Conservation (phyloP, 2,329 filamentous ascomycete species). For the Ophiobolus disseminans region DNA sequence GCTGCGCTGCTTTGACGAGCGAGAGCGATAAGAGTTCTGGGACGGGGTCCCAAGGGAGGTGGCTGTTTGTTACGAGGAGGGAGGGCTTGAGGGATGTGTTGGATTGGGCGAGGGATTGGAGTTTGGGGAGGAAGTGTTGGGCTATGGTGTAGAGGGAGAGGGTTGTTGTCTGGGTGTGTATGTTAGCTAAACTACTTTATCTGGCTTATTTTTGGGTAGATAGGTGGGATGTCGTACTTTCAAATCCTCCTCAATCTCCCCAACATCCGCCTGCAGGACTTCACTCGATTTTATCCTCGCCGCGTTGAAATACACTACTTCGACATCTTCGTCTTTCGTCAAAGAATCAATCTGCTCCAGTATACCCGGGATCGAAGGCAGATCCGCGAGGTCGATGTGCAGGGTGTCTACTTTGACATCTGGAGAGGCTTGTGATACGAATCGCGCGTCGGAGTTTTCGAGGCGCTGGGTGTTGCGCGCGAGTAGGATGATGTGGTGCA, state of each 20-base stretch:
- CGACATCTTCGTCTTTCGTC: constrained; percentile 46
- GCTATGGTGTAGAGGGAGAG: constrained; percentile 58
- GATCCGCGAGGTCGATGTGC: constrained; percentile 54
- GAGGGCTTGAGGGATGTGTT: constrained; percentile 50
- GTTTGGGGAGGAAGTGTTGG: constrained; percentile 56
- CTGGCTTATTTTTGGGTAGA: neutral
- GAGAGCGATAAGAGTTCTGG: constrained; percentile 59
- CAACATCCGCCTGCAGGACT: constrained; percentile 52
- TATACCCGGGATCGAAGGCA: constrained; percentile 45
- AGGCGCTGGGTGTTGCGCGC: constrained; percentile 54
- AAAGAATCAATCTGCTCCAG: constrained; percentile 52
- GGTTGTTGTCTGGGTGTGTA: constrained; percentile 51
- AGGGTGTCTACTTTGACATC: constrained; percentile 53
- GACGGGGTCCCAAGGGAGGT: constrained; percentile 57
- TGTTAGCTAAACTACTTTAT: neutral
- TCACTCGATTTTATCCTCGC: constrained; percentile 55
- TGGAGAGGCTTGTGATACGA: constrained; percentile 37
- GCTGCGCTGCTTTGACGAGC: constrained; percentile 60
- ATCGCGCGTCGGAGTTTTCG: constrained; percentile 42
- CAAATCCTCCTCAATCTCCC: constrained; percentile 59
- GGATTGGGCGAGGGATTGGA: constrained; percentile 40
- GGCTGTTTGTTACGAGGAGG: constrained; percentile 58
- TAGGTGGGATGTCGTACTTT: constrained; percentile 45
- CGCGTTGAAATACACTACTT: constrained; percentile 62
- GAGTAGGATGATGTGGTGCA: constrained; percentile 58